Conservation (phyloP, 2,329 filamentous ascomycete species). For the Scedosporium minutisporum region DNA sequence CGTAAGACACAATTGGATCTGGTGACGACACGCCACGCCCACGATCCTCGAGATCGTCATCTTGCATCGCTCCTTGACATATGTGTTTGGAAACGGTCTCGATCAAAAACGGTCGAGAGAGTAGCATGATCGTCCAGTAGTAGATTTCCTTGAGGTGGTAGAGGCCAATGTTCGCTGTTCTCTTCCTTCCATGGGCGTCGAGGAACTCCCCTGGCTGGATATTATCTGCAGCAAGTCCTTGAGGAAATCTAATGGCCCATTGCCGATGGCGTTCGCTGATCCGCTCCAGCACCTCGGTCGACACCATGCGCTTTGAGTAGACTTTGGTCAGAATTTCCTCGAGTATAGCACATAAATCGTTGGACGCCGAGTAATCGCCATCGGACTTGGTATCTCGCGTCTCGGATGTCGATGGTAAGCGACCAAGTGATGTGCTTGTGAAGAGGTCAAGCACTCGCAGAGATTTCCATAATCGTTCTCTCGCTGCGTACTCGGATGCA, state of each 20-base stretch:
- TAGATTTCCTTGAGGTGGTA: constrained; percentile 25
- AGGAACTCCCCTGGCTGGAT: constrained; percentile 10
- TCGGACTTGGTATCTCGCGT: constrained; percentile 11
- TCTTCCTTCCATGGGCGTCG: constrained; percentile 10
- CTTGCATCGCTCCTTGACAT: not conserved
- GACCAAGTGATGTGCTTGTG: constrained; percentile 22
- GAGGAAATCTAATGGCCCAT: constrained; percentile 14
- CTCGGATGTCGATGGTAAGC: constrained; percentile 23
- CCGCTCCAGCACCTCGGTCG: constrained; percentile 15
- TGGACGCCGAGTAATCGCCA: constrained; percentile 16
- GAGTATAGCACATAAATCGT: constrained; percentile 25
- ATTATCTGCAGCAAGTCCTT: constrained; percentile 12
- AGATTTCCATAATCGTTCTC: constrained; percentile 21
- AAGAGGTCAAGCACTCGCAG: constrained; percentile 23
- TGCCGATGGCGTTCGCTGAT: constrained; percentile 18
- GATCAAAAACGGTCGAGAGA: constrained; percentile 25
- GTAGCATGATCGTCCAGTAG: constrained; percentile 27
- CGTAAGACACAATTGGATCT: constrained; percentile 19
- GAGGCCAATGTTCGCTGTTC: constrained; percentile 18
- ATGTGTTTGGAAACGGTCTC: constrained; percentile 14
- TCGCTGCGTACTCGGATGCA: constrained; percentile 9
- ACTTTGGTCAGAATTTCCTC: constrained; percentile 24
- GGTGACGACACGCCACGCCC: constrained; percentile 6
- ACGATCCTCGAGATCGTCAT: no score
- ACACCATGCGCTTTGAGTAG: constrained; percentile 21